Conservation (phyloP, 768 basidiomycete genomes). For the Lactifluus piperatus region DNA sequence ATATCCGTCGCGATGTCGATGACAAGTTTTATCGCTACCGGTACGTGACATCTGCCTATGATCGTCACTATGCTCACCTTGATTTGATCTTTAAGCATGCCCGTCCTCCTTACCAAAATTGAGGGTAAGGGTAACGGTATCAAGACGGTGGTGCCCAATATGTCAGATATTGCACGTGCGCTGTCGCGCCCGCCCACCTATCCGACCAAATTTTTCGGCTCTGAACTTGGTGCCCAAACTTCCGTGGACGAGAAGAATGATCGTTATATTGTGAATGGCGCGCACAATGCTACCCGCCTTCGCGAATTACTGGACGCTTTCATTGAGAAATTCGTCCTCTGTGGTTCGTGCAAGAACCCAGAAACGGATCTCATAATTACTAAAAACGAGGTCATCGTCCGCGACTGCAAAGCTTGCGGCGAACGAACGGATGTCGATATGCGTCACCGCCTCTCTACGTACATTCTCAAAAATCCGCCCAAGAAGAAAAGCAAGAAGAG, state of each 20-base stretch:
- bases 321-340: slow-evolving; percentile 98
- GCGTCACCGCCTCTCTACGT: slow-evolving; percentile 93
- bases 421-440: slow-evolving; percentile 88
- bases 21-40: slow-evolving; percentile 96
- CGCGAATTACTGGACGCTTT: slow-evolving; percentile 93
- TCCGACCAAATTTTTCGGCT: slow-evolving; percentile 98
- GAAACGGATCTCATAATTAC: slow-evolving; percentile 94
- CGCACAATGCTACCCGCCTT: slow-evolving; percentile 83
- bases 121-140: slow-evolving; percentile 99
- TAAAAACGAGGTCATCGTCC: slow-evolving; percentile 81
- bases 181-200: slow-evolving; percentile 92
- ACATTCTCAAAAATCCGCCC: slow-evolving; percentile 96
- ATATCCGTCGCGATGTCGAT: slow-evolving; percentile 93
- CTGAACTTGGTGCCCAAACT: slow-evolving; percentile 96
- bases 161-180: slow-evolving; percentile 95
- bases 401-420: slow-evolving; percentile 98
- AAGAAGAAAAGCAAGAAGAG: slow-evolving; percentile 71
- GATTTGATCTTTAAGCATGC: slow-evolving; percentile 59
- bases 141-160: slow-evolving; percentile 99
- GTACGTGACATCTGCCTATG: slow-evolving; percentile 31
- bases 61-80: not conserved
- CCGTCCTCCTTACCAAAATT: slow-evolving; percentile 87
- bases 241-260: slow-evolving; percentile 95
- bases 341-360: slow-evolving; percentile 96
- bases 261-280: slow-evolving; percentile 97